Conservation (phyloP, 1,284 basidiomycete genomes). For the Golubevia sp. region DNA sequence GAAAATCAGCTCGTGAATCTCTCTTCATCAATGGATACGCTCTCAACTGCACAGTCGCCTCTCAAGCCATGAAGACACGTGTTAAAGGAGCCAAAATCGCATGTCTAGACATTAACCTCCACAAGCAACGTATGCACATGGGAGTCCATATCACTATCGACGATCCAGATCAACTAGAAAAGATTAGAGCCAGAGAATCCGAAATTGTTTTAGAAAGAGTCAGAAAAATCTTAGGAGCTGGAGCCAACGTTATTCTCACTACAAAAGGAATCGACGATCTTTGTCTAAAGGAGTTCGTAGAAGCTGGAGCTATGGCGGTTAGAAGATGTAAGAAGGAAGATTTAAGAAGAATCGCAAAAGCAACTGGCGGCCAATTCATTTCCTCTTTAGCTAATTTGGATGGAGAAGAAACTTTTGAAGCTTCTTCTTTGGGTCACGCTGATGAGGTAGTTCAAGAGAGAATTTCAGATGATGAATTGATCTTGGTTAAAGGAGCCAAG, state of each 20-base stretch:
- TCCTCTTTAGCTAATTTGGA: conserved; percentile 94
- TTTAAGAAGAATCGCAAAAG: conserved; percentile 92
- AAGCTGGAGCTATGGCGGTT: conserved; percentile 98
- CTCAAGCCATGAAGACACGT: conserved; percentile 98
- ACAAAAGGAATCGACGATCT: conserved; percentile 99
- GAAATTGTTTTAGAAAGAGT: conserved; percentile 97
- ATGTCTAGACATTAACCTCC: conserved; percentile 96
- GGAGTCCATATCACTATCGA: conserved; percentile 98
- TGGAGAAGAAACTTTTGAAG: conserved; percentile 96
- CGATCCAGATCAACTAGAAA: conserved; percentile 93
- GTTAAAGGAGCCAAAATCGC: conserved; percentile 94
- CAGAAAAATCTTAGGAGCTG: conserved; percentile 91
- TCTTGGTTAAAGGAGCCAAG: conserved; percentile 96
- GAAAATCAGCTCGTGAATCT: conserved; percentile 92
- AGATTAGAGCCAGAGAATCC: conserved; percentile 89
- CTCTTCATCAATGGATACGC: conserved; percentile 96
- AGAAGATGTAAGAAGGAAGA: conserved; percentile 98
- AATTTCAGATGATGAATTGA: conserved; percentile 97
- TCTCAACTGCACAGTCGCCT: conserved; percentile 97
- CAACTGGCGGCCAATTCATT: conserved; percentile 91
- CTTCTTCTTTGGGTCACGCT: conserved; percentile 83
- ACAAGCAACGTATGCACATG: conserved; percentile 96
- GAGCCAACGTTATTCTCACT: conserved; percentile 95
- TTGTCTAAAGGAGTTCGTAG: conserved; percentile 97
- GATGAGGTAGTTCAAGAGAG: conserved; percentile 97